Conservation (phyloP, 345 rosid species). For the Psidium friedrichsthalianum region DNA sequence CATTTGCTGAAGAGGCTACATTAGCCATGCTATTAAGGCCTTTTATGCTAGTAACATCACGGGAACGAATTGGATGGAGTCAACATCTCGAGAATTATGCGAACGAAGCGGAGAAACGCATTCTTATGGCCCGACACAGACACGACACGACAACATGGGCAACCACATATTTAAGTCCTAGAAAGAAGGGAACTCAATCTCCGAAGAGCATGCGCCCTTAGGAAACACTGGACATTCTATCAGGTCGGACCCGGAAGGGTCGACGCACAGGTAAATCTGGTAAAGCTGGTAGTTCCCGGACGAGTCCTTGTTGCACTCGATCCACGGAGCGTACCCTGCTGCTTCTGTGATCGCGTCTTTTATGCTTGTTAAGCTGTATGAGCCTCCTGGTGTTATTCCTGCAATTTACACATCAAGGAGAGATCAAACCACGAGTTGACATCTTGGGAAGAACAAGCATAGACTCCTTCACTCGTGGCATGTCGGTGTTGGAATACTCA, state of each 20-base stretch:
- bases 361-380: slow-evolving; percentile 42
- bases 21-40: neutral
- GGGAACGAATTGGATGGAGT: neutral
- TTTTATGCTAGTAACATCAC: neutral
- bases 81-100: neutral
- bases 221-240: slow-evolving; percentile 79
- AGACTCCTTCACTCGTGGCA: neutral
- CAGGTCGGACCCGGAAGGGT: slow-evolving; percentile 46
- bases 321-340: slow-evolving; percentile 52
- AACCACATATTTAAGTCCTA: slow-evolving; percentile 6
- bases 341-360: slow-evolving; percentile 45
- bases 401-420: neutral
- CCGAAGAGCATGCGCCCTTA: slow-evolving; percentile 33
- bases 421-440: neutral
- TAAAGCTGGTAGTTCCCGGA: slow-evolving; percentile 72
- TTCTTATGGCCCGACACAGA: neutral
- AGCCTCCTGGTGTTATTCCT: slow-evolving; percentile 64
- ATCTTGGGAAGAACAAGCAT: neutral
- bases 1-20: neutral
- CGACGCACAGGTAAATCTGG: slow-evolving; percentile 80
- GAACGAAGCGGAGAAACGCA: neutral
- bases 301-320: slow-evolving; percentile 55
- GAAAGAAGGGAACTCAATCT: slow-evolving; percentile 68
- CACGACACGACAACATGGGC: neutral
- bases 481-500: neutral